Evolutionary conservation across 2,329 filamentous ascomycete species (phyloP).

Genomic region (Chaetomium globosum): DNA sequence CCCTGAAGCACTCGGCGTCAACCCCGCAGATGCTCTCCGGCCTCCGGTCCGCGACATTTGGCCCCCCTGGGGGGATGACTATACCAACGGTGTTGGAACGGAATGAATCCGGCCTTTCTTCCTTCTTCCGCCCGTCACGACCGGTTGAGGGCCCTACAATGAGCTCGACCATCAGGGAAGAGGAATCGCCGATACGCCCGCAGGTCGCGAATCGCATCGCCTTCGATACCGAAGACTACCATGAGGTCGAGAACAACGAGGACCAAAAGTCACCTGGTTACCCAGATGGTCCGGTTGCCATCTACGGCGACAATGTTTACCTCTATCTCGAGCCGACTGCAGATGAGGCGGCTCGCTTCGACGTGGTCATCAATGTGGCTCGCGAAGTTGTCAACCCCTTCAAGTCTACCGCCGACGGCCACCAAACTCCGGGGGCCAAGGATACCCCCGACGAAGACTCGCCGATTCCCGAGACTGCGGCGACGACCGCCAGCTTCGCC

Average conservation of each 20-base stretch:
- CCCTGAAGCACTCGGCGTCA: constrained; percentile 68
- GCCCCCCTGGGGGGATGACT: constrained; percentile 64
- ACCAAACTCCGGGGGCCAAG: constrained; percentile 39
- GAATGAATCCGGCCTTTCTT: constrained; percentile 63
- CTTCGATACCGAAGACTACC: constrained; percentile 63
- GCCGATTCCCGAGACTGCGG: constrained; percentile 58
- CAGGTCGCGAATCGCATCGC: constrained; percentile 64
- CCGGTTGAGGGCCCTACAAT: constrained; percentile 44
- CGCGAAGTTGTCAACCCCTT: constrained; percentile 81
- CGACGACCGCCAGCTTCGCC: constrained; percentile 59
- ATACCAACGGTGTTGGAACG: constrained; percentile 63
- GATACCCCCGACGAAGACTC: constrained; percentile 47
- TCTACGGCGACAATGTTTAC: constrained; percentile 76
- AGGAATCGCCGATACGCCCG: constrained; percentile 61
- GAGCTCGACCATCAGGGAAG: constrained; percentile 54
- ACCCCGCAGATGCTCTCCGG: constrained; percentile 67
- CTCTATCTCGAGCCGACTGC: constrained; percentile 79
- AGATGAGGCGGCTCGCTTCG: constrained; percentile 75
- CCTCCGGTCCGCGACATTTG: constrained; percentile 61
- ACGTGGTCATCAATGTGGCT: constrained; percentile 83
- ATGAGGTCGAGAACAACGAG: constrained; percentile 71
- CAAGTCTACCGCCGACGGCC: constrained; percentile 40
- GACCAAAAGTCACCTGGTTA: constrained; percentile 82
- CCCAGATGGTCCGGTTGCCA: constrained; percentile 77
- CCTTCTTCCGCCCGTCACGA: constrained; percentile 54